Evolutionary conservation across 1,139 yeast genomes (phyloP).

Genomic region (Nakaseomyces nivariensis): DNA sequence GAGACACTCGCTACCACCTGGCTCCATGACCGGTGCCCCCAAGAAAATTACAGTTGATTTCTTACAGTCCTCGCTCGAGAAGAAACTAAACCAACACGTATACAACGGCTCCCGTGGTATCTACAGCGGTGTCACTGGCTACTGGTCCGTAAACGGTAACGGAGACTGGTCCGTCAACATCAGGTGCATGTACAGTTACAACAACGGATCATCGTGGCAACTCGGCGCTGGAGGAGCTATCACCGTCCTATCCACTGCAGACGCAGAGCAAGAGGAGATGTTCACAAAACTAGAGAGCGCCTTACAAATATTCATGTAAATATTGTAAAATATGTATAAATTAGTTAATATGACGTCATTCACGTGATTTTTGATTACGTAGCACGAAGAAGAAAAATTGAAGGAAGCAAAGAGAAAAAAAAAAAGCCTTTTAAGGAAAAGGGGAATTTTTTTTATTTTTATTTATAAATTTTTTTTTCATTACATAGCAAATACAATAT

Average conservation of each 20-base stretch:
- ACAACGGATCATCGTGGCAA: slow-evolving; percentile 46
- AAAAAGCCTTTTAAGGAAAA: background rate
- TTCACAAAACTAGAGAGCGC: slow-evolving; percentile 70
- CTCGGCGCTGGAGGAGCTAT: slow-evolving; percentile 99
- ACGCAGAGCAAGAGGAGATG: slow-evolving; percentile 94
- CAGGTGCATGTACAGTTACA: slow-evolving; percentile 67
- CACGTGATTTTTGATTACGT: background rate
- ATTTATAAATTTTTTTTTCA: no score
- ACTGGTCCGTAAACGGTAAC: slow-evolving; percentile 81
- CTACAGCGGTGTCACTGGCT: slow-evolving; percentile 92
- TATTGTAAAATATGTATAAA: background rate
- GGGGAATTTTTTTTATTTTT: background rate
- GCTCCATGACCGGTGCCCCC: slow-evolving; percentile 99
- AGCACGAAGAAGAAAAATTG: no score
- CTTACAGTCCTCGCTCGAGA: slow-evolving; percentile 39
- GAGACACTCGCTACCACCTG: slow-evolving; percentile 81
- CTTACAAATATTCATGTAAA: slow-evolving; percentile 43
- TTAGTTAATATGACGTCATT: background rate
- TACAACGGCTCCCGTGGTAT: slow-evolving; percentile 56
- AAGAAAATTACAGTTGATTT: slow-evolving; percentile 85
- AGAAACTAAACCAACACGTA: slow-evolving; percentile 32
- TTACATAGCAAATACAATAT: no score
- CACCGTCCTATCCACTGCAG: slow-evolving; percentile 71
- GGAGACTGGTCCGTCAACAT: slow-evolving; percentile 97
- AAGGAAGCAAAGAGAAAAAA: no score